Evolutionary conservation across 2,329 filamentous ascomycete species (phyloP).

Genomic region (Stemphylium beticola): DNA sequence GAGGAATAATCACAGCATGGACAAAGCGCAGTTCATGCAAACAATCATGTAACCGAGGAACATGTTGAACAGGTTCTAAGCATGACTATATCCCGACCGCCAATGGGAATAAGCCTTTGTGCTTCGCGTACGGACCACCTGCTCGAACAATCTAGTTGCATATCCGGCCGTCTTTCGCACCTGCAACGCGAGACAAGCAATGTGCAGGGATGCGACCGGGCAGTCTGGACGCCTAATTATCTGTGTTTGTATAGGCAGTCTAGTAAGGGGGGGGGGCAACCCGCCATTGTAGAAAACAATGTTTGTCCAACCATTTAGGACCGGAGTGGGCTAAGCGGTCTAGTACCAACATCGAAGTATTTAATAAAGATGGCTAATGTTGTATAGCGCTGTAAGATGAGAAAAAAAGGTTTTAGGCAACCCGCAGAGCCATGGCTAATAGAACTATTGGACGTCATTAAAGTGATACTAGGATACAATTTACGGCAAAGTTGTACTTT

Average conservation of each 20-base stretch:
- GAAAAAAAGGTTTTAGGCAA: too few species aligned
- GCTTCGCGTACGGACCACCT: slow-evolving; percentile 16
- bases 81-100: slow-evolving; percentile 4
- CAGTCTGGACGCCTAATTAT: not conserved
- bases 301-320: too few species aligned
- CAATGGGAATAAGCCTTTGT: slow-evolving; percentile 4
- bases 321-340: too few species aligned
- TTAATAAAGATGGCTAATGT: too few species aligned
- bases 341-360: too few species aligned
- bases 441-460: too few species aligned
- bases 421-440: too few species aligned
- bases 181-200: slow-evolving; percentile 10
- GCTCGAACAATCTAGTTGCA: slow-evolving; percentile 17
- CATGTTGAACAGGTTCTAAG: slow-evolving; percentile 3
- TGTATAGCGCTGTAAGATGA: too few species aligned
- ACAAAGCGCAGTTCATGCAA: slow-evolving; percentile 2
- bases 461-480: too few species aligned
- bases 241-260: not conserved
- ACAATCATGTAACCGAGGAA: slow-evolving; percentile 4
- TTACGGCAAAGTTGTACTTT: not conserved
- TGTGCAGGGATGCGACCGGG: slow-evolving; percentile 10
- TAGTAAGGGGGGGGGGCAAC: too few species aligned
- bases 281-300: too few species aligned
- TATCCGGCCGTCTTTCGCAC: slow-evolving; percentile 1
- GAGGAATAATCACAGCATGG: slow-evolving; percentile 5